Conservation (phyloP, 2,329 filamentous ascomycete species). For the Magnaporthiopsis poae region DNA sequence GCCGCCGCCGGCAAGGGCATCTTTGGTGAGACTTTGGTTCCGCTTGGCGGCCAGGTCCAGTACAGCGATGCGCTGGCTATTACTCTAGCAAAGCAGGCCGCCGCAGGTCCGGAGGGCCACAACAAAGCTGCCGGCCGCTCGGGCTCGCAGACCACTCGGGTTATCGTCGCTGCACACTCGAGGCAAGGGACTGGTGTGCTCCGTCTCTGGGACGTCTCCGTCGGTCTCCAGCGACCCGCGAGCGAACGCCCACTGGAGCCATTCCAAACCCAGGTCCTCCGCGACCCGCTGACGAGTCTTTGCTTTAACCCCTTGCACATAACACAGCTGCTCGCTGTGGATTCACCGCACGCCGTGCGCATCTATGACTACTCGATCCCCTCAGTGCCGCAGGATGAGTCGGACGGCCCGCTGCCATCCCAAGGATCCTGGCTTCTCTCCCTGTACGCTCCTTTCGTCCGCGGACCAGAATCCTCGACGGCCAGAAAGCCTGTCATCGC, state of each 20-base stretch:
- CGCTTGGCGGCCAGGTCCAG: conserved; percentile 43
- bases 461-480: conserved; percentile 31
- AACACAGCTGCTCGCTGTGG: conserved; percentile 48
- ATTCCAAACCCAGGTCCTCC: conserved; percentile 52
- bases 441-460: conserved; percentile 47
- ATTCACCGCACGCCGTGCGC: conserved; percentile 45
- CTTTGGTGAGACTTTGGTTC: conserved; percentile 52
- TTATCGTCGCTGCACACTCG: conserved; percentile 52
- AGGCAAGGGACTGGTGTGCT: conserved; percentile 49
- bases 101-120: conserved; percentile 15
- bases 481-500: conserved; percentile 51
- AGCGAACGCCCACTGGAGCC: conserved; percentile 29
- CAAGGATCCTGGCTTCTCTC: conserved; percentile 58
- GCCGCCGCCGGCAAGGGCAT: conserved; percentile 48
- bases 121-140: conserved; percentile 22
- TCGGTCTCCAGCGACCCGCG: conserved; percentile 32
- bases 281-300: conserved; percentile 43
- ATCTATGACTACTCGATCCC: conserved; percentile 52
- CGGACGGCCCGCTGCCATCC: conserved; percentile 39
- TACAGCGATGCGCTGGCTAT: conserved; percentile 47
- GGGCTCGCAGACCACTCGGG: conserved; percentile 24
- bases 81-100: conserved; percentile 20
- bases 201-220: conserved; percentile 47
- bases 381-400: conserved; percentile 42
- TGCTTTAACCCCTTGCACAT: conserved; percentile 52